Conservation (phyloP, 192 early-diverging fungal genomes). For the Dispira parvispora region DNA sequence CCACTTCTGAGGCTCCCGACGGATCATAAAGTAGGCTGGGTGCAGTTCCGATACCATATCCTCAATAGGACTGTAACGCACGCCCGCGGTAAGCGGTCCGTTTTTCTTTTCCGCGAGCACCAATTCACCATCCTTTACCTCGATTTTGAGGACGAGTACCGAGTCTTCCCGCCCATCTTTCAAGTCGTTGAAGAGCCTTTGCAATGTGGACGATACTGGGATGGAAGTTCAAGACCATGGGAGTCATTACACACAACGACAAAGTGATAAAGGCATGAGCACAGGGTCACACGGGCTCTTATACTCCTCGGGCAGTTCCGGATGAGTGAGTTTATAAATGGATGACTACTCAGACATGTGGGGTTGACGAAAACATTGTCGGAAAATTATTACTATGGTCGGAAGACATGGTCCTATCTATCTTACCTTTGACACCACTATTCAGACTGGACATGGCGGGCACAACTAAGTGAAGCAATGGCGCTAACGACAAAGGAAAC, state of each 20-base stretch:
- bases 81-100: constrained; percentile 22
- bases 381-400: no score
- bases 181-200: constrained; percentile 24
- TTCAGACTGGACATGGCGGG: constrained; percentile 10
- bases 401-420: no score
- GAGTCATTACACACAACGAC: no score
- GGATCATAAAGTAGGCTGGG: constrained; percentile 24
- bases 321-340: no score
- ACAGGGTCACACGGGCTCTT: no score
- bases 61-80: constrained; percentile 10
- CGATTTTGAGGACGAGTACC: constrained; percentile 21
- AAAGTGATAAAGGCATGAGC: no score
- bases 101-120: constrained; percentile 20
- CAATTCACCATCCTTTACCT: constrained; percentile 23
- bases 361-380: background rate
- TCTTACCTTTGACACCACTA: constrained; percentile 10
- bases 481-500: no score
- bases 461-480: no score
- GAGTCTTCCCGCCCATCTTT: constrained; percentile 18
- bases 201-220: no score
- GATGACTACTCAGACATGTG: no score
- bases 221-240: no score
- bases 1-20: constrained; percentile 18
- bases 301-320: no score
- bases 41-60: constrained; percentile 5